Evolutionary conservation across 2,329 filamentous ascomycete genomes (phyloP), one percentile per base, ranked within the genome.

Genomic region (Colletotrichum simmondsii): DNA sequence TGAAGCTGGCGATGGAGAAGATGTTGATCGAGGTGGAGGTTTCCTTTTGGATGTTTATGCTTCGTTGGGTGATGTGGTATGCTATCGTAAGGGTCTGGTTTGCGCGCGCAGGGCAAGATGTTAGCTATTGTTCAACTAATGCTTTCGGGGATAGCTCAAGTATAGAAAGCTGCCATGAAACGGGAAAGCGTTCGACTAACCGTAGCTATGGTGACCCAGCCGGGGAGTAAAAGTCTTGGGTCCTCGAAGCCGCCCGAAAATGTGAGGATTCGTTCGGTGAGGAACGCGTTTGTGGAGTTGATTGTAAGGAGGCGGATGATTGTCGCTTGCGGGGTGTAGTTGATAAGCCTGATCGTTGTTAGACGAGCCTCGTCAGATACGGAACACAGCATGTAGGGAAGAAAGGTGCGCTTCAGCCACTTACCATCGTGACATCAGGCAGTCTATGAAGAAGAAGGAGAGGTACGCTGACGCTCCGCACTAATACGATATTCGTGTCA

Each of bases 381-480:
- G 11, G 24, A 66, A 37, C 16, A 26, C 24, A n/a, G 1, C 19
- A 3, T 22, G n/a, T 57, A 37, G 35, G 42, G 53, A 52, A 37
- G 22, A 56, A 83, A 87, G 57, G 42, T 16, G 4, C 6, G 11
- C 2, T 56, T 22, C n/a, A 24, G 8, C 7, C 37, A 59, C 60
- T 79, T 5, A 94, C 92, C 93, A 95, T 83, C 94, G 87, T 74
- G 93, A 95, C 93, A 95, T 95, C 78, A 95, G 89, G 82, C 93
- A 94, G 83, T 95, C 93, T 70, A 93, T 94, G 80, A 95, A 95
- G 85, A 94, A 94, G 82, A 94, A 95, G 63, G 92, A 93, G 73
- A 95, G 88, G 81, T 95, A 94, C 66, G 92, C 93, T 24, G 92
- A 94, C 71, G 93, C 92, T 78, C 90, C 91, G 84, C 93, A 95